These are phyloP conservation scores for Coemansia sp. DNA, from an alignment of 192 early-diverging fungal species.

Conservation along the genomic window DNA sequence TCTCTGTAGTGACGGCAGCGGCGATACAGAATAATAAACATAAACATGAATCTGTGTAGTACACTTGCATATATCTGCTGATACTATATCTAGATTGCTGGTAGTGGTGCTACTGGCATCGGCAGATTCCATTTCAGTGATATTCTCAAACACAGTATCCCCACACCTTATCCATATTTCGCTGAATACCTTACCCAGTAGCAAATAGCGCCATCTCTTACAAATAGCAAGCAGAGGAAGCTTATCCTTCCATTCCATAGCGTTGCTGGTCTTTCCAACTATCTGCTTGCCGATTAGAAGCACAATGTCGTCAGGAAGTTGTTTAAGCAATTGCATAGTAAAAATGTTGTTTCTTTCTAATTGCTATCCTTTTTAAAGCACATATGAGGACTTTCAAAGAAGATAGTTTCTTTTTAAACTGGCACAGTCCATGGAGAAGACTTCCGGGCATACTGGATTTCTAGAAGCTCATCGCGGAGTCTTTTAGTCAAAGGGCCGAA, in stretches of 20 bases:
- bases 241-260: not conserved
- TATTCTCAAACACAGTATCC: not conserved
- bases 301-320: not conserved
- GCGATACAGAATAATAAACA: too few relatives aligned
- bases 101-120: too few relatives aligned
- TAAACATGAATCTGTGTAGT: too few relatives aligned
- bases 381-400: not conserved
- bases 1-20: too few relatives aligned
- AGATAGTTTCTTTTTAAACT: slow-evolving; percentile 5
- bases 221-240: slow-evolving; percentile 6
- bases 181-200: not conserved
- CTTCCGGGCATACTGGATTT: slow-evolving; percentile 91
- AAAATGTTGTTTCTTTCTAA: too few relatives aligned
- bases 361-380: not conserved
- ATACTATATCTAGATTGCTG: too few relatives aligned
- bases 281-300: not conserved
- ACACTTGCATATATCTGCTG: too few relatives aligned
- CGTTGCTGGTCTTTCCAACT: too few relatives aligned
- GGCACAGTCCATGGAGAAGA: slow-evolving; percentile 42
- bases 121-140: too few relatives aligned
- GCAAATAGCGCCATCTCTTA: slow-evolving; percentile 1
- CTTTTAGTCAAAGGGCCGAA: slow-evolving; percentile 83
- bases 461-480: slow-evolving; percentile 83
- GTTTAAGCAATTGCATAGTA: too few relatives aligned
- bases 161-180: not conserved